Conservation (phyloP, 2,329 filamentous ascomycete species). For the Fusarium sp. region DNA sequence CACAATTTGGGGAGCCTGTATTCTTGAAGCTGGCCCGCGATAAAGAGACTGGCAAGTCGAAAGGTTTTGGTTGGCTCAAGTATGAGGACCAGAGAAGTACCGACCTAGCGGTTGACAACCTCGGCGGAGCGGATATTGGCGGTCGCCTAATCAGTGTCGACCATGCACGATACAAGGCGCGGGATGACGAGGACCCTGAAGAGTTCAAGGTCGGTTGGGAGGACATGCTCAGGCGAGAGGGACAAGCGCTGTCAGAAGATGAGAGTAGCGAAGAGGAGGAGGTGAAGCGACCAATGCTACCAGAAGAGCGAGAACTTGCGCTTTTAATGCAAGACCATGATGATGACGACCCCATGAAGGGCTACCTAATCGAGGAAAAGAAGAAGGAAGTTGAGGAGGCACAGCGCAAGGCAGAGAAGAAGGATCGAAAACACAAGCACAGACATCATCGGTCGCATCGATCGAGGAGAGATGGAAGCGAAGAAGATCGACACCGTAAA, state of each 20-base stretch:
- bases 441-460: conserved; percentile 62
- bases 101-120: conserved; percentile 94
- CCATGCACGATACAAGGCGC: conserved; percentile 90
- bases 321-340: conserved; percentile 83
- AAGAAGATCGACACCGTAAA: conserved; percentile 49
- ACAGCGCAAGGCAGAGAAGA: conserved; percentile 63
- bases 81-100: conserved; percentile 98
- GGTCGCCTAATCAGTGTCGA: conserved; percentile 88
- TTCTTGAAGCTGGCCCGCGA: conserved; percentile 93
- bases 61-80: conserved; percentile 95
- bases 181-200: conserved; percentile 79
- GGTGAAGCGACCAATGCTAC: conserved; percentile 72
- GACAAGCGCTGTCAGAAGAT: conserved; percentile 58
- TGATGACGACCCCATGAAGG: conserved; percentile 98
- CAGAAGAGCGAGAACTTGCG: conserved; percentile 84
- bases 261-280: conserved; percentile 62
- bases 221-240: conserved; percentile 68
- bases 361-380: conserved; percentile 89
- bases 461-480: conserved; percentile 51
- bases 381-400: conserved; percentile 86
- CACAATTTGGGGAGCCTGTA: conserved; percentile 94
- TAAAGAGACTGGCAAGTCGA: conserved; percentile 95
- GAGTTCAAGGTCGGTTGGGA: conserved; percentile 71
- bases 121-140: conserved; percentile 86
- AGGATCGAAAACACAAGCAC: conserved; percentile 61